Conservation (phyloP, 1,284 basidiomycete genomes). For the Cutaneotrichosporon spelunceum region DNA sequence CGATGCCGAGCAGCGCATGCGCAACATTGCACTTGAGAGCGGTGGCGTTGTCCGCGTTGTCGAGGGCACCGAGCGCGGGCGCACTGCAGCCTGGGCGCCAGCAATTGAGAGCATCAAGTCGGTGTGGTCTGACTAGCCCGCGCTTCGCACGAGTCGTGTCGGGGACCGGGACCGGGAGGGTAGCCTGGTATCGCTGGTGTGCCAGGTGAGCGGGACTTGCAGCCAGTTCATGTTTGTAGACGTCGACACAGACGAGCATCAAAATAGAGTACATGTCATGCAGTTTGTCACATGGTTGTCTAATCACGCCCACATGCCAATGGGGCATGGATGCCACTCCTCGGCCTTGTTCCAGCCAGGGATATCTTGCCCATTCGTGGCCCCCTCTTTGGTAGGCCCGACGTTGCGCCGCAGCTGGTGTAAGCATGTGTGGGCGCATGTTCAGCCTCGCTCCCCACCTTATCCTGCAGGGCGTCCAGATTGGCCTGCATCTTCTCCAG, state of each 20-base stretch:
- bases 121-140: neutral
- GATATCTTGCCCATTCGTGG: slow-evolving; percentile 1
- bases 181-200: neutral
- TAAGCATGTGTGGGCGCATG: neutral
- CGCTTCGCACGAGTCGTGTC: neutral
- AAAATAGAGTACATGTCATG: slow-evolving; percentile 8
- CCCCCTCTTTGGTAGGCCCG: neutral
- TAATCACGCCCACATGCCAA: slow-evolving; percentile 22
- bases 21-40: slow-evolving; percentile 38
- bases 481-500: slow-evolving; percentile 21
- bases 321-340: slow-evolving; percentile 21
- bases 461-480: slow-evolving; percentile 12
- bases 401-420: slow-evolving; percentile 5
- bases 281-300: neutral
- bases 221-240: neutral
- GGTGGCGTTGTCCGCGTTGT: slow-evolving; percentile 62
- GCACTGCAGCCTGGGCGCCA: slow-evolving; percentile 70
- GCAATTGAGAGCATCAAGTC: slow-evolving; percentile 68
- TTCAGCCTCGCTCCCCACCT: slow-evolving; percentile 8
- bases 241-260: neutral
- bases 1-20: slow-evolving; percentile 69
- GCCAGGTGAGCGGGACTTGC: neutral
- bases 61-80: slow-evolving; percentile 75
- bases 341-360: slow-evolving; percentile 15
- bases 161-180: neutral